Conservation (phyloP, 495 filamentous ascomycete genomes). For the Penicillium waksmanii region DNA sequence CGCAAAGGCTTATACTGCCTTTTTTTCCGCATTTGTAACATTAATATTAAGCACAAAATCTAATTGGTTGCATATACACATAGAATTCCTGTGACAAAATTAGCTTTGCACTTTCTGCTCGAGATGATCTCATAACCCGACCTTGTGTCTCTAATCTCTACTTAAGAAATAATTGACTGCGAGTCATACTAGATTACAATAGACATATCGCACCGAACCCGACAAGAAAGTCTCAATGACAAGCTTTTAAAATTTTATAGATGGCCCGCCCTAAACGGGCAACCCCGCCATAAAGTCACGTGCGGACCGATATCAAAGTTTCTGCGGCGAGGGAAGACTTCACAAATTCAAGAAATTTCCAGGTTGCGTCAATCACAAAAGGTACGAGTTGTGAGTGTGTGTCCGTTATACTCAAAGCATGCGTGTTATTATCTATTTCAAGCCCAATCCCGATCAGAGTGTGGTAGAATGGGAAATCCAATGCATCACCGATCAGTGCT, state of each 20-base stretch:
- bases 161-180: too few relatives aligned
- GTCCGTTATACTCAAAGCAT: not conserved
- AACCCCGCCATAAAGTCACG: constrained; percentile 30
- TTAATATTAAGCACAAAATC: not conserved
- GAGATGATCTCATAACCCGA: not conserved
- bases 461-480: not conserved
- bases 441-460: not conserved
- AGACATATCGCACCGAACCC: too few relatives aligned
- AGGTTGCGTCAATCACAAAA: constrained; percentile 19
- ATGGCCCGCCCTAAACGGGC: not conserved
- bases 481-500: constrained; percentile 11
- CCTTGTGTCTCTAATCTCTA: too few relatives aligned
- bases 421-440: not conserved
- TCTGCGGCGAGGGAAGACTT: constrained; percentile 26
- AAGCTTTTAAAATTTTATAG: not conserved
- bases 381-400: constrained; percentile 20
- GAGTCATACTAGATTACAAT: too few relatives aligned
- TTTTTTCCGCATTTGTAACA: not conserved
- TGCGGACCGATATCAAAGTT: constrained; percentile 34
- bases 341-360: constrained; percentile 13
- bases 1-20: not conserved
- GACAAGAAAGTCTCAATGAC: too few relatives aligned
- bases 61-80: not conserved
- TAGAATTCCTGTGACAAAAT: not conserved
- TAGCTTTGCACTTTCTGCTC: not conserved